phyloP scores from a whole-genome alignment of 768 basidiomycete genomes.

The Gautieria morchelliformis region DNA sequence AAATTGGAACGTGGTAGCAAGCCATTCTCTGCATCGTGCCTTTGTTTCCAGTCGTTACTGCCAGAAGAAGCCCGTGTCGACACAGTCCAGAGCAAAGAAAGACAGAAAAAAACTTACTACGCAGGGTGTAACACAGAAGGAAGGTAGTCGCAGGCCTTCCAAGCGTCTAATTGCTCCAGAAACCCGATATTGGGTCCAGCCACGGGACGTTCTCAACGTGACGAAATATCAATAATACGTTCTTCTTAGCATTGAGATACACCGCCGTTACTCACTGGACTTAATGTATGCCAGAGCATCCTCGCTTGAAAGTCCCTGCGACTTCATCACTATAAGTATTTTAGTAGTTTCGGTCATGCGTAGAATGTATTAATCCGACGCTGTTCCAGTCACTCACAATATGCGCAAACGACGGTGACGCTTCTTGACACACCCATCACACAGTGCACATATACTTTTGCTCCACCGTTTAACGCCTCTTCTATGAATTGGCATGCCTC shows the following conservation, averaged over 20 bases:
- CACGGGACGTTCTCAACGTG: conserved; percentile 1
- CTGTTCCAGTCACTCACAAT: conserved; percentile 38
- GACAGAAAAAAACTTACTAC: neutral
- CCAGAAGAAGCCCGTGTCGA: neutral
- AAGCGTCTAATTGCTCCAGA: conserved; percentile 7
- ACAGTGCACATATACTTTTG: conserved; percentile 58
- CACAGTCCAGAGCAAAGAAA: neutral
- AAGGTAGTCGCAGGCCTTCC: conserved; percentile 1
- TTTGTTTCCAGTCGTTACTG: conserved; percentile 6
- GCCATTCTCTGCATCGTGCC: conserved; percentile 4
- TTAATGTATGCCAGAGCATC: conserved; percentile 4
- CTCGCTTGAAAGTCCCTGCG: neutral
- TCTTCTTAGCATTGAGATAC: neutral
- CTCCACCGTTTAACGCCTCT: conserved; percentile 45
- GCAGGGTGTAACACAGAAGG: conserved; percentile 2
- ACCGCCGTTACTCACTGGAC: conserved; percentile 4
- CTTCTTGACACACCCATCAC: conserved; percentile 58
- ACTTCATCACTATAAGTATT: conserved; percentile 3
- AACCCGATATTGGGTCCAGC: conserved; percentile 7
- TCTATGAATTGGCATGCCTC: conserved; percentile 58
- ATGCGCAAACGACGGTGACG: conserved; percentile 66
- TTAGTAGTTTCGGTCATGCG: neutral
- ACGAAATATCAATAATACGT: neutral
- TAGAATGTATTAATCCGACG: neutral
- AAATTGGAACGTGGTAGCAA: neutral